A percentile compares a stretch with the other conserved stretches of the same genome.
These are phyloP conservation scores for Pichia sp. DNA, from an alignment of 1,139 yeast genomes.

Conservation along the genomic window DNA sequence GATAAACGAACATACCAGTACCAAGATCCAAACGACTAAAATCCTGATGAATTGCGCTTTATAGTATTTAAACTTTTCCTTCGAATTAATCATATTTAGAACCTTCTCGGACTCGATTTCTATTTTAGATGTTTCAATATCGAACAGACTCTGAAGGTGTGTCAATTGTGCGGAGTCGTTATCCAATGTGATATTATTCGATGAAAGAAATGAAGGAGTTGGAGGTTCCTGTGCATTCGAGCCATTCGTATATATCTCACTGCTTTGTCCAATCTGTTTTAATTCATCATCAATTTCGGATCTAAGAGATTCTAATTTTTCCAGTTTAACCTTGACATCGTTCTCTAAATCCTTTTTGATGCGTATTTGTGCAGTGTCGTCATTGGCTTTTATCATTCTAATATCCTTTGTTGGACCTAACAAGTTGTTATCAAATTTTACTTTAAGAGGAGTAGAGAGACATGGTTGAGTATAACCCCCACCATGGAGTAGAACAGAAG, in stretches of 20 bases:
- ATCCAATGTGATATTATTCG: conserved; percentile 7
- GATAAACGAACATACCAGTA: conserved; percentile 24
- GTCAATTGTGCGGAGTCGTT: conserved; percentile 23
- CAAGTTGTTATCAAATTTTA: background rate
- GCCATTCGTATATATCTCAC: background rate
- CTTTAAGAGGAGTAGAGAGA: too few species aligned
- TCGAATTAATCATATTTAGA: conserved; percentile 19
- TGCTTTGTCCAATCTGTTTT: too few species aligned
- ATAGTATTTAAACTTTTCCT: conserved; percentile 11
- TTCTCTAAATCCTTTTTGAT: conserved; percentile 1
- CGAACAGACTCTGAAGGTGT: conserved; percentile 25
- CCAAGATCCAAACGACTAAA: conserved; percentile 17
- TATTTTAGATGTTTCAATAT: conserved; percentile 25
- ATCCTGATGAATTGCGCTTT: conserved; percentile 16
- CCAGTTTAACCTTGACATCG: conserved; percentile 8
- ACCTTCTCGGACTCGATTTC: conserved; percentile 28
- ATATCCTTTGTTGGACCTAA: background rate
- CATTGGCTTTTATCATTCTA: background rate
- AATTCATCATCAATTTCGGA: conserved; percentile 9
- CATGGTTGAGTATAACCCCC: too few species aligned
- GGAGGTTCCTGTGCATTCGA: background rate
- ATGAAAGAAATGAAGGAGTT: background rate
- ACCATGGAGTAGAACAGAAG: too few species aligned
- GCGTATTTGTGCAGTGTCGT: background rate
- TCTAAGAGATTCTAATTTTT: conserved; percentile 1